Percentiles rank a stretch among this genome's conserved stretches.
Conservation (phyloP, 768 basidiomycete species). For the Boletus reticuloceps region DNA sequence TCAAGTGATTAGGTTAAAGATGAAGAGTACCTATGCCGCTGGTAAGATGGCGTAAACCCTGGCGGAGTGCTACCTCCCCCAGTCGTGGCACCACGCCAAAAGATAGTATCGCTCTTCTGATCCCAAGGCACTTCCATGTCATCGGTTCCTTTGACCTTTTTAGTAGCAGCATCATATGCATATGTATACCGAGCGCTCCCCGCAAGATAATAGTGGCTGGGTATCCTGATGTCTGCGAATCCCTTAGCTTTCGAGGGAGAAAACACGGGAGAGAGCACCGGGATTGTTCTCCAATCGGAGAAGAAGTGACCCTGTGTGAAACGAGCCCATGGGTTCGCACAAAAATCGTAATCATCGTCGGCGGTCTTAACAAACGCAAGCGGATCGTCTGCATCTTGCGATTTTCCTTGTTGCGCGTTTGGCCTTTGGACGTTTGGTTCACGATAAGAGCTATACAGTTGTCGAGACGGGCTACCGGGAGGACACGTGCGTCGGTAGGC, state of each 20-base stretch:
- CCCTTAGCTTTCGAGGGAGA: slow-evolving; percentile 87
- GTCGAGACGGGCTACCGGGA: slow-evolving; percentile 74
- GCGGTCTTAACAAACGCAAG: slow-evolving; percentile 63
- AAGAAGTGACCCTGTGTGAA: slow-evolving; percentile 94
- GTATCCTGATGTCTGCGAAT: slow-evolving; percentile 88
- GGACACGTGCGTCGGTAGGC: slow-evolving; percentile 90
- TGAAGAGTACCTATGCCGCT: slow-evolving; percentile 69
- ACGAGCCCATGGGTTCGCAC: slow-evolving; percentile 76
- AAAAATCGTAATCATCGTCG: slow-evolving; percentile 75
- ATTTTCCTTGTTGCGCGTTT: slow-evolving; percentile 29
- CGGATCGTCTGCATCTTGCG: slow-evolving; percentile 41
- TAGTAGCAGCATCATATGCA: slow-evolving; percentile 81
- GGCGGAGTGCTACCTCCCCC: slow-evolving; percentile 88
- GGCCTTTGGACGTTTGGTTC: slow-evolving; percentile 34
- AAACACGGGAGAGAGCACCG: slow-evolving; percentile 86
- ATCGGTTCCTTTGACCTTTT: slow-evolving; percentile 69
- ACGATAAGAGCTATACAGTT: slow-evolving; percentile 77
- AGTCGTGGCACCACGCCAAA: slow-evolving; percentile 96
- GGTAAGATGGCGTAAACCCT: slow-evolving; percentile 80
- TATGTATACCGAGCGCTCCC: slow-evolving; percentile 83
- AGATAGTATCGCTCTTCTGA: slow-evolving; percentile 79
- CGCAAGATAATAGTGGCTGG: slow-evolving; percentile 94
- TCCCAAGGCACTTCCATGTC: slow-evolving; percentile 90
- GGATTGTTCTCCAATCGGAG: slow-evolving; percentile 91
- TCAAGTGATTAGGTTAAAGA: neutral